These are phyloP conservation scores for Daldinia sp. DNA, from an alignment of 2,329 filamentous ascomycete species.

Conservation along the genomic window DNA sequence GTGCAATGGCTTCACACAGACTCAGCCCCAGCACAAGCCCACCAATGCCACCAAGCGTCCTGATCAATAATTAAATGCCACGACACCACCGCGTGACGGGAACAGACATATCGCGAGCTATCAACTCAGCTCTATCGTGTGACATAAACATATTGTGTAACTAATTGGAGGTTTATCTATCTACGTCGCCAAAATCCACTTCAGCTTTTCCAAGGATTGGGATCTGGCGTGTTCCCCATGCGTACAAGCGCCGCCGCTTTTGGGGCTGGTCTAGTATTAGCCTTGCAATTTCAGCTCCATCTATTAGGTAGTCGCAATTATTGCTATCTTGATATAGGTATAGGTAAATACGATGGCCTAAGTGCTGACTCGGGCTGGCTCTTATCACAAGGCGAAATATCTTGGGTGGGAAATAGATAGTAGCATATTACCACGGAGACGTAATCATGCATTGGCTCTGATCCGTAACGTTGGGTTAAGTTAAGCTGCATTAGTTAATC, in stretches of 20 bases:
- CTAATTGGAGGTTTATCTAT: conserved; percentile 8
- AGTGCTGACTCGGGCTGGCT: neutral
- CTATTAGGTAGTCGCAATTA: neutral
- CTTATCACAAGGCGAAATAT: neutral
- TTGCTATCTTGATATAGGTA: conserved; percentile 10
- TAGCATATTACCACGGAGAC: neutral
- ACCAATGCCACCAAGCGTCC: neutral
- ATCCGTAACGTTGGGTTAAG: neutral
- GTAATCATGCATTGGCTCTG: neutral
- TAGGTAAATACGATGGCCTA: neutral
- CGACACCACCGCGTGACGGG: conserved; percentile 15
- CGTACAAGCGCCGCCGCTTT: conserved; percentile 21
- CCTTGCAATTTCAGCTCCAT: conserved; percentile 10
- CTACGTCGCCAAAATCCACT: conserved; percentile 2
- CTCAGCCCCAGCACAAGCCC: neutral
- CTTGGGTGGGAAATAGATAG: neutral
- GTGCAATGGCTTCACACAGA: neutral
- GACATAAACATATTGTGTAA: conserved; percentile 35
- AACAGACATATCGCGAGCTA: conserved; percentile 12
- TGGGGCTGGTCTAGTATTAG: conserved; percentile 6
- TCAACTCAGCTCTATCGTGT: conserved; percentile 13
- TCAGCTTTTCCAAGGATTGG: conserved; percentile 18
- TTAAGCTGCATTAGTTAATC: neutral
- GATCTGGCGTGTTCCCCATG: conserved; percentile 11
- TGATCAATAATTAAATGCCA: neutral